A percentile compares a stretch with the other conserved stretches of the same genome.
Evolutionary conservation across 805 yeast genomes (phyloP).

Genomic region (Grigorovia humatica): DNA sequence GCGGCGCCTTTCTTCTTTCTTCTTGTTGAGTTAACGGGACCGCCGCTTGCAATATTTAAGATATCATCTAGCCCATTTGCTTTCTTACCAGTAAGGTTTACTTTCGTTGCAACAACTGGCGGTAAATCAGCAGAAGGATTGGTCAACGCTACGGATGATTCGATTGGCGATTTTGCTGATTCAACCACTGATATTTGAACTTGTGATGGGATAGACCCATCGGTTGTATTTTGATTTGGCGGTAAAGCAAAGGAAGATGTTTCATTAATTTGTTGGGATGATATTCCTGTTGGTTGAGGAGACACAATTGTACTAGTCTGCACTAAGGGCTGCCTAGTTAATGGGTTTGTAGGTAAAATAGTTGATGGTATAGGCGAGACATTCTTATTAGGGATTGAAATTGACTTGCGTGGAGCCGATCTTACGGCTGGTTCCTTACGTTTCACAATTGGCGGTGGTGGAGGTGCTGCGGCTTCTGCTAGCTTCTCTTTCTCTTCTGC

Average conservation of each 20-base stretch:
- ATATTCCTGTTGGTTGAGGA: neutral
- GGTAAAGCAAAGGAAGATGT: neutral
- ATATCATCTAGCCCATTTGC: conserved; percentile 40
- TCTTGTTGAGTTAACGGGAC: conserved; percentile 16
- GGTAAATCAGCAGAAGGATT: conserved; percentile 4
- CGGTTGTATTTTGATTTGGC: neutral
- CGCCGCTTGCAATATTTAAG: conserved; percentile 27
- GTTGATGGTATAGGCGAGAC: conserved; percentile 2
- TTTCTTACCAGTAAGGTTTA: conserved; percentile 21
- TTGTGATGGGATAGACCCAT: neutral
- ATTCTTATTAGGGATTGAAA: conserved; percentile 22
- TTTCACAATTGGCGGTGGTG: conserved; percentile 39
- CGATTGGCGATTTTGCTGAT: neutral
- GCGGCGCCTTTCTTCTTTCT: conserved; percentile 35
- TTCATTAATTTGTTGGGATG: conserved; percentile 4
- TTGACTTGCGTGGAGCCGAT: conserved; percentile 28
- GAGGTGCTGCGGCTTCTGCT: conserved; percentile 64
- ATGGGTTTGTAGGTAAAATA: conserved; percentile 26
- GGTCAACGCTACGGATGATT: conserved; percentile 10
- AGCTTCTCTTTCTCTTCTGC: conserved; percentile 51
- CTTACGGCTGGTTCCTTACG: conserved; percentile 27
- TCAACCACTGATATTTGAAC: conserved; percentile 1
- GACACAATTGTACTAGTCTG: neutral
- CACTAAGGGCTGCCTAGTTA: conserved; percentile 25
- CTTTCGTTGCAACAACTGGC: conserved; percentile 7